These are phyloP conservation scores for Lichtheimia hyalospora DNA, from an alignment of 371 early-diverging fungal genomes.

Conservation along the genomic window DNA sequence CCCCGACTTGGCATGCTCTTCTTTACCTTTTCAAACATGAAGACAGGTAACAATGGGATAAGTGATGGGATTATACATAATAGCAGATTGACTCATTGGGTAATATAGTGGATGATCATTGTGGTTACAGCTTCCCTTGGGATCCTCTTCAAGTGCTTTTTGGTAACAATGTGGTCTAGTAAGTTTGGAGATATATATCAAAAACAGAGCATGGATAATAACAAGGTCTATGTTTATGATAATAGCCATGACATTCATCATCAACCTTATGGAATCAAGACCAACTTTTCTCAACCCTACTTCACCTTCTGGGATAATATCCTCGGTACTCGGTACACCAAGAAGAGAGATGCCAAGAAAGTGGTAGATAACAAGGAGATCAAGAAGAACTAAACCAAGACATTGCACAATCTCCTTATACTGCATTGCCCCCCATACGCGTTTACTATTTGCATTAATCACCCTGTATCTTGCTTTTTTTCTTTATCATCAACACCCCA, in stretches of 20 bases:
- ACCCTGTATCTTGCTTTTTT: too few relatives aligned
- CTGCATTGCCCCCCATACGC: too few relatives aligned
- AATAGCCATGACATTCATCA: slow-evolving; percentile 69
- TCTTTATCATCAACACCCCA: too few relatives aligned
- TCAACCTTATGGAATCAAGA: slow-evolving; percentile 66
- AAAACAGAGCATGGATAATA: too few relatives aligned
- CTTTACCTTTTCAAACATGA: slow-evolving; percentile 74
- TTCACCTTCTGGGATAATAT: slow-evolving; percentile 76
- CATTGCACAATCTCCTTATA: too few relatives aligned
- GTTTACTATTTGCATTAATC: too few relatives aligned
- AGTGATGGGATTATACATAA: not conserved
- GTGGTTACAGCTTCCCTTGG: slow-evolving; percentile 82
- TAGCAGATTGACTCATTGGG: not conserved
- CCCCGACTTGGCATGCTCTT: slow-evolving; percentile 66
- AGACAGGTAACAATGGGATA: slow-evolving; percentile 52
- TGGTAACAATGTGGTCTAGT: slow-evolving; percentile 74
- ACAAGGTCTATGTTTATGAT: not conserved
- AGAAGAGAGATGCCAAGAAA: slow-evolving; percentile 6
- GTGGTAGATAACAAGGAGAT: not conserved
- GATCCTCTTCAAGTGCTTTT: slow-evolving; percentile 67
- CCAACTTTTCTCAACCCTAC: slow-evolving; percentile 70
- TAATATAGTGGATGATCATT: slow-evolving; percentile 71
- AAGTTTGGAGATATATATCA: slow-evolving; percentile 21
- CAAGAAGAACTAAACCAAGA: too few relatives aligned
- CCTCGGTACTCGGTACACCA: slow-evolving; percentile 21